These are phyloP conservation scores for Elsinoe batatas DNA, from an alignment of 2,329 filamentous ascomycete species.

Conservation along the genomic window DNA sequence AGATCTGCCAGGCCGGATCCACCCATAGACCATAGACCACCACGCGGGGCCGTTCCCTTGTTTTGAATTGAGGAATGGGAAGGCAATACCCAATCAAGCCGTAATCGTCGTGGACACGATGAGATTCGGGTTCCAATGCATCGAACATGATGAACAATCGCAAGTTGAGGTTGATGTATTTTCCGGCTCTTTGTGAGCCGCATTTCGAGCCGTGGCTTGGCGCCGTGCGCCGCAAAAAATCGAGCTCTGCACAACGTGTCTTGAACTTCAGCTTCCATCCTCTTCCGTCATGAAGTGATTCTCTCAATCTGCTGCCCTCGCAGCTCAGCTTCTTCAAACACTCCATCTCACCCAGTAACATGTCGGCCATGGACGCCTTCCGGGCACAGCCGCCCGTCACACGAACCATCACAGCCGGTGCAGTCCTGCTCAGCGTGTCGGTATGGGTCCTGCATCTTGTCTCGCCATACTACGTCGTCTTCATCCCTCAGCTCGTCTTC, in stretches of 20 bases:
- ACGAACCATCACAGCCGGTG: conserved; percentile 58
- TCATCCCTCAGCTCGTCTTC: conserved; percentile 35
- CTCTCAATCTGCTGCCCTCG: neutral
- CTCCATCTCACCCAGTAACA: neutral
- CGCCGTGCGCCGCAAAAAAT: neutral
- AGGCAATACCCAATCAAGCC: too few species aligned
- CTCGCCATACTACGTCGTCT: conserved; percentile 43
- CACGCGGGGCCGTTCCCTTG: too few species aligned
- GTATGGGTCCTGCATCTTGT: conserved; percentile 50
- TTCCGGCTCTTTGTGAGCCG: neutral
- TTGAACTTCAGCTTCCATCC: conserved; percentile 11
- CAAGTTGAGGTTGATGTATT: too few species aligned
- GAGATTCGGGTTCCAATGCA: too few species aligned
- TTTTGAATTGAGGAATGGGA: too few species aligned
- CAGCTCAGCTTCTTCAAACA: neutral
- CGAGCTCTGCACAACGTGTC: conserved; percentile 6
- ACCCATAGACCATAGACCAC: too few species aligned
- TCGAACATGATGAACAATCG: too few species aligned
- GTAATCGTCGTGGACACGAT: too few species aligned
- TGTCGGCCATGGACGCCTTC: conserved; percentile 47
- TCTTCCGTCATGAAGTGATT: conserved; percentile 10
- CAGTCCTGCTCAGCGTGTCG: conserved; percentile 53
- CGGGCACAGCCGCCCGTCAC: conserved; percentile 57
- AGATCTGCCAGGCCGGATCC: too few species aligned
- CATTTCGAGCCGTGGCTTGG: conserved; percentile 5